Conservation (phyloP, 2,329 filamentous ascomycete species). For the Paecilomyces formosus region DNA sequence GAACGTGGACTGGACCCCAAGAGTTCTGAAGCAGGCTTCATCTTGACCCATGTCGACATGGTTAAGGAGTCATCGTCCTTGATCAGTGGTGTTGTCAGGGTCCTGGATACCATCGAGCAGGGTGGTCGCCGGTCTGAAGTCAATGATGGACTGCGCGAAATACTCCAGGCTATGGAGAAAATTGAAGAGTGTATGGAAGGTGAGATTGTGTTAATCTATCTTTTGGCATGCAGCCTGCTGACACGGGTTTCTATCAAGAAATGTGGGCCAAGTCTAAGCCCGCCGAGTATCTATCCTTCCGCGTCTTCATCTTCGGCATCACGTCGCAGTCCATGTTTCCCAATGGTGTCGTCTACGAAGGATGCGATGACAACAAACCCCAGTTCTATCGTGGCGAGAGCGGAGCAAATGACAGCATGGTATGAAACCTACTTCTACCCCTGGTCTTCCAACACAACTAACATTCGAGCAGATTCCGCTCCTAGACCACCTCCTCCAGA, state of each 20-base stretch:
- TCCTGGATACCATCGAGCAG: conserved; percentile 51
- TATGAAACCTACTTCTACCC: conserved; percentile 23
- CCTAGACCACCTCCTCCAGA: conserved; percentile 77
- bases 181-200: conserved; percentile 77
- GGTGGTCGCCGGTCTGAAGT: conserved; percentile 49
- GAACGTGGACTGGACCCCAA: conserved; percentile 79
- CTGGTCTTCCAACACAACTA: background rate
- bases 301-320: conserved; percentile 96
- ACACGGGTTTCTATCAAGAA: conserved; percentile 28
- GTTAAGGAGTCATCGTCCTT: conserved; percentile 76
- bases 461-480: conserved; percentile 57
- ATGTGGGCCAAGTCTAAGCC: conserved; percentile 93
- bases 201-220: conserved; percentile 23
- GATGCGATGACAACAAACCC: conserved; percentile 62
- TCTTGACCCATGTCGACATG: conserved; percentile 95
- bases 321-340: conserved; percentile 92
- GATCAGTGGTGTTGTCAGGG: conserved; percentile 62
- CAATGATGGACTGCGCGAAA: conserved; percentile 55
- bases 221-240: background rate
- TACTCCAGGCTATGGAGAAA: conserved; percentile 57
- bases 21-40: conserved; percentile 89
- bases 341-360: conserved; percentile 81
- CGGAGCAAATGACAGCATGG: conserved; percentile 90
- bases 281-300: conserved; percentile 76
- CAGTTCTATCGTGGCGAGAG: conserved; percentile 84